Base-by-base conservation (phyloP, 805 yeast genomes). In the Ogataea saltuana region DNA sequence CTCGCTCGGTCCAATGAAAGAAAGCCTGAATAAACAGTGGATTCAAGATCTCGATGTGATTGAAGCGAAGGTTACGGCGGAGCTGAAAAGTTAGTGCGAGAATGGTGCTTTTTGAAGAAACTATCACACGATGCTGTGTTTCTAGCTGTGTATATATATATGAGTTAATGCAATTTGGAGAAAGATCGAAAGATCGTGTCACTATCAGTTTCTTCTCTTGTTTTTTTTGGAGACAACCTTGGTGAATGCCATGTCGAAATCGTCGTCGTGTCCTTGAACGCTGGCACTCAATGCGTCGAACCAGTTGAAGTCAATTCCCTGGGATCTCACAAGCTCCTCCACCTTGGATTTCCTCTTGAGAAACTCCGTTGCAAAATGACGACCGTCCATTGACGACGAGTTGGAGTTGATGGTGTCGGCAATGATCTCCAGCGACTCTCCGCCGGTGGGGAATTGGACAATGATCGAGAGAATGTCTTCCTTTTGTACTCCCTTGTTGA, bases 311-410 rank as follows among this genome's bases (percentile, higher is more conserved):
- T 65, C 71, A 42, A 69, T 67, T 23, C 65, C 69, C 20, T 67
- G 60, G 19, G 52, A 47, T 9, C 77, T 73, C 45, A 77, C 74
- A 36, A 64, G 63, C 29, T 59, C 75, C 55, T 89, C 97, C 44
- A 88, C 90, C 38, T 70, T 74, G 47, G 74, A 75, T 59, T 93
- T 83, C 60, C 85, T 81, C 65, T 83, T 85, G 60, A 84, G 72
- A 62, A 93, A 93, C 59, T 93, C 99, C 44, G 76, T 78, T 0
- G 99, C 96, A 70, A 90, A 91, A 52, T 96, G 75, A 60, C 96
- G 81, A 18, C 98, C 98, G 63, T 93, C 97, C 85, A 91, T 82
- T 1, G 90, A 84, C 3, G 90, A 77, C 30, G 95, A 85, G 47
- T 88, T 85, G 19, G 93, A 81, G 68, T 88, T 89, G 45, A 91